These are phyloP conservation scores for Baorangia bicolor DNA, from an alignment of 768 basidiomycete species.

Conservation along the genomic window DNA sequence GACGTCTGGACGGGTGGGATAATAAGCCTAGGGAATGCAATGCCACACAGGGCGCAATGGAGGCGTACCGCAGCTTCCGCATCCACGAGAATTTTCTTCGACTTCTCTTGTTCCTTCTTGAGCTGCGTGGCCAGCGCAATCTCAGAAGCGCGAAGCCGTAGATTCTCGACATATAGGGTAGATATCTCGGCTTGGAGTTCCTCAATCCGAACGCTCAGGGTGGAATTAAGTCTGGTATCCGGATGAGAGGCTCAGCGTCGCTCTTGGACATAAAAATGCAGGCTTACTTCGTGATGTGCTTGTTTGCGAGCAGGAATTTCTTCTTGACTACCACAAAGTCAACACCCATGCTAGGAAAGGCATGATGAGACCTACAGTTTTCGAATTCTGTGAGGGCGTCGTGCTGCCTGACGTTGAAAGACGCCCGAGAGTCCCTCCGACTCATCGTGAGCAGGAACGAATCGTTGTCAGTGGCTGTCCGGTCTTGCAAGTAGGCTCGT, in stretches of 20 bases:
- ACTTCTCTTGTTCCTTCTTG: slow-evolving; percentile 78
- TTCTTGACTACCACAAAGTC: slow-evolving; percentile 71
- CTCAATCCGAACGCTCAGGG: slow-evolving; percentile 79
- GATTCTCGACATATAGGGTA: slow-evolving; percentile 78
- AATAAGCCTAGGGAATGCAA: slow-evolving; percentile 8
- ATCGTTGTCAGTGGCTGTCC: slow-evolving; percentile 23
- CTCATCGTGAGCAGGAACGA: slow-evolving; percentile 32
- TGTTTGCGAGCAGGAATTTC: slow-evolving; percentile 88
- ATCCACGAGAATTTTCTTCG: slow-evolving; percentile 66
- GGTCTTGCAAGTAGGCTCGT: no score
- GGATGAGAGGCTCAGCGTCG: slow-evolving; percentile 8
- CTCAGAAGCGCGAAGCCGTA: slow-evolving; percentile 77
- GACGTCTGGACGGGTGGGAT: slow-evolving; percentile 41
- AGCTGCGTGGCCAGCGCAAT: slow-evolving; percentile 73
- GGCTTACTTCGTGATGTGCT: slow-evolving; percentile 84
- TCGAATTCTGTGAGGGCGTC: slow-evolving; percentile 84
- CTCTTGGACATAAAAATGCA: not conserved
- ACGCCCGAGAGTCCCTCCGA: slow-evolving; percentile 38
- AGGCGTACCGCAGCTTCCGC: slow-evolving; percentile 69
- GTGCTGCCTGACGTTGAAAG: slow-evolving; percentile 64
- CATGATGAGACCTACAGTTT: slow-evolving; percentile 55
- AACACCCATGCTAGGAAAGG: slow-evolving; percentile 1
- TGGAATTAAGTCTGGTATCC: slow-evolving; percentile 70
- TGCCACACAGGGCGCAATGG: slow-evolving; percentile 20
- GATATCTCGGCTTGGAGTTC: slow-evolving; percentile 83